A percentile compares a stretch with the other conserved stretches of the same genome.
These are phyloP conservation scores for Macadamia tetraphylla DNA, from an alignment of 164 flowering plant genomes.

Conservation along the genomic window DNA sequence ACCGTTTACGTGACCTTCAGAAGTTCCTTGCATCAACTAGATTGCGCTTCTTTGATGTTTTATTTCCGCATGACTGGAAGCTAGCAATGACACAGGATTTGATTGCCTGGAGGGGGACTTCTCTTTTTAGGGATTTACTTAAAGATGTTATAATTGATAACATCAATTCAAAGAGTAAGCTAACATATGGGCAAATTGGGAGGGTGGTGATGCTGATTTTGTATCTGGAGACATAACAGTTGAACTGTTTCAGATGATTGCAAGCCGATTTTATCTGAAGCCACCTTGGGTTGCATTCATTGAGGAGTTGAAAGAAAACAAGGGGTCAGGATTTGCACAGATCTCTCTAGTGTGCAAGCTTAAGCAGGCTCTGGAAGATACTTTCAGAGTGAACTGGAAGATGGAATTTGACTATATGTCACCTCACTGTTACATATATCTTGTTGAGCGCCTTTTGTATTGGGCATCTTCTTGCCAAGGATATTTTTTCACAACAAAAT, in stretches of 20 bases:
- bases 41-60: conserved; percentile 17
- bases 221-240: conserved; percentile 26
- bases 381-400: conserved; percentile 25
- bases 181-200: conserved; percentile 54
- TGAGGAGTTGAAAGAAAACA: conserved; percentile 11
- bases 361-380: conserved; percentile 9
- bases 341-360: conserved; percentile 14
- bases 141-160: conserved; percentile 23
- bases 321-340: conserved; percentile 9
- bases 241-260: conserved; percentile 27
- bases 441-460: conserved; percentile 50
- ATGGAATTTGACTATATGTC: conserved; percentile 37
- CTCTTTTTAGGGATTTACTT: conserved; percentile 27
- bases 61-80: conserved; percentile 40
- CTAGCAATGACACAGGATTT: conserved; percentile 22
- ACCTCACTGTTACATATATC: conserved; percentile 53
- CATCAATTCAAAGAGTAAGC: conserved; percentile 9
- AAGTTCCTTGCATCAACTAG: conserved; percentile 15
- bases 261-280: conserved; percentile 12
- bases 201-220: conserved; percentile 33
- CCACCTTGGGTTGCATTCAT: conserved; percentile 38
- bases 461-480: conserved; percentile 25
- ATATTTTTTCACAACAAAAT: conserved; percentile 34
- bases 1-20: conserved; percentile 17
- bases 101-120: conserved; percentile 37